Conservation (phyloP, 2,329 filamentous ascomycete species). For the Diaporthe sp. region DNA sequence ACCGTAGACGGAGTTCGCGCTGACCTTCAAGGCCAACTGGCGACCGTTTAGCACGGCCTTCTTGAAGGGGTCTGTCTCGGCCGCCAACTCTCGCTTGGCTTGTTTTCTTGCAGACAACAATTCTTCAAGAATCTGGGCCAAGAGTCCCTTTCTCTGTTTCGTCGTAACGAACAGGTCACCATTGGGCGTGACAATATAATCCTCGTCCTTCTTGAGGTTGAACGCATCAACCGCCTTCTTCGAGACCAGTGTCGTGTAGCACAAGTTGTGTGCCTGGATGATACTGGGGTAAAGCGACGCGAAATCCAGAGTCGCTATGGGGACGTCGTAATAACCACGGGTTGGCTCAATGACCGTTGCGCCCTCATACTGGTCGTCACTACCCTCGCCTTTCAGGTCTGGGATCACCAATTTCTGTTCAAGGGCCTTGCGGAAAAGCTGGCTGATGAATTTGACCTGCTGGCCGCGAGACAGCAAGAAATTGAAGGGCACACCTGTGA, state of each 20-base stretch:
- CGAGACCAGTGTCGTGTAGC: conserved; percentile 93
- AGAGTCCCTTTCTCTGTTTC: conserved; percentile 89
- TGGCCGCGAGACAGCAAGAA: conserved; percentile 92
- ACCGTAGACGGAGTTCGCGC: conserved; percentile 98
- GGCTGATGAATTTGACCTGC: conserved; percentile 97
- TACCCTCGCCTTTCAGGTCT: conserved; percentile 78
- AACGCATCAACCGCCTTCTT: conserved; percentile 82
- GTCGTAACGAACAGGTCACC: conserved; percentile 92
- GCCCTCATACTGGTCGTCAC: conserved; percentile 94
- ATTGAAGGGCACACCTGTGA: conserved; percentile 98
- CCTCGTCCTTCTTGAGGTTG: conserved; percentile 84
- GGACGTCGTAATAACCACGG: conserved; percentile 93
- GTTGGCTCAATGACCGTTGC: conserved; percentile 97
- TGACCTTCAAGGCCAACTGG: conserved; percentile 95
- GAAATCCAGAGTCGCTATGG: conserved; percentile 97
- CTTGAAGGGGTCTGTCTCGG: conserved; percentile 95
- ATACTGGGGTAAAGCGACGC: conserved; percentile 98
- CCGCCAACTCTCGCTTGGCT: conserved; percentile 89
- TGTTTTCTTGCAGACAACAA: conserved; percentile 91
- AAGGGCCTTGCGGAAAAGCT: conserved; percentile 93
- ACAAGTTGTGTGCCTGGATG: conserved; percentile 98
- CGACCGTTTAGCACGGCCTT: conserved; percentile 98
- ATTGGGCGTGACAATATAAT: conserved; percentile 97
- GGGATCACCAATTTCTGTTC: conserved; percentile 96
- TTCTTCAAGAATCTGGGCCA: conserved; percentile 97